Evolutionary conservation across 805 yeast genomes (phyloP), one percentile per base, ranked within the genome.

Genomic region (Blastobotrys muscicola): DNA sequence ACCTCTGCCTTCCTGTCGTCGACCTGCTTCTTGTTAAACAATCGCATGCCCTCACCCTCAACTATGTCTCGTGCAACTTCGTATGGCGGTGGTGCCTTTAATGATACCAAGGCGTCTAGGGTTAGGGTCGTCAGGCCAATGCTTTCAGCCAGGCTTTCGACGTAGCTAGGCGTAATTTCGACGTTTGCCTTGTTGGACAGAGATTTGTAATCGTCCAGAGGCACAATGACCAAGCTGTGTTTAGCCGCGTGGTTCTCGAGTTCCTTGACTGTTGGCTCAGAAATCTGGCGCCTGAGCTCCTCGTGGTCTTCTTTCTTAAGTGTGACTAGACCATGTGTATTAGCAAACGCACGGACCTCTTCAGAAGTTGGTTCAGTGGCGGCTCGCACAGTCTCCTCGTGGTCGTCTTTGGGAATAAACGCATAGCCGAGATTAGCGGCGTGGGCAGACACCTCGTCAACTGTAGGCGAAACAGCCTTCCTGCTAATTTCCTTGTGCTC

Each of bases 21-120:
- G 6, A 10, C 23, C n/a, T 13, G 37, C 13, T 20, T 20, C 26
- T 4, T 31, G 2, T 53, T 35, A 8, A 62, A 39, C n/a, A 62
- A 37, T 14, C 40, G 45, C 10, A 49, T 53, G 2, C 58, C 64
- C 14, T 55, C 50, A 3, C 54, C 58, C 12, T 53, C 49, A n/a
- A 49, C 52, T 35, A 63, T 44, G 16, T 56, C 50, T 4, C 54
- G 53, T 4, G 60, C 26, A 2, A 52, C 49, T 1, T 64, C 64
- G 5, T 41, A 43, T 13, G 45, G 16, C 5, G 53, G 39, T 1
- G 54, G 54, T 3, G 38, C 39, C 30, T 38, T 35, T 29, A 54
- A 37, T 29, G 31, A 31, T 4, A 33, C 40, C 10, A 48, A 48
- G 32, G 46, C 59, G 2, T 36, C 32, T 3, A 35, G n/a, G 7